These are phyloP conservation scores for Claviceps maximensis DNA, from an alignment of 2,329 filamentous ascomycete genomes.

Conservation along the genomic window DNA sequence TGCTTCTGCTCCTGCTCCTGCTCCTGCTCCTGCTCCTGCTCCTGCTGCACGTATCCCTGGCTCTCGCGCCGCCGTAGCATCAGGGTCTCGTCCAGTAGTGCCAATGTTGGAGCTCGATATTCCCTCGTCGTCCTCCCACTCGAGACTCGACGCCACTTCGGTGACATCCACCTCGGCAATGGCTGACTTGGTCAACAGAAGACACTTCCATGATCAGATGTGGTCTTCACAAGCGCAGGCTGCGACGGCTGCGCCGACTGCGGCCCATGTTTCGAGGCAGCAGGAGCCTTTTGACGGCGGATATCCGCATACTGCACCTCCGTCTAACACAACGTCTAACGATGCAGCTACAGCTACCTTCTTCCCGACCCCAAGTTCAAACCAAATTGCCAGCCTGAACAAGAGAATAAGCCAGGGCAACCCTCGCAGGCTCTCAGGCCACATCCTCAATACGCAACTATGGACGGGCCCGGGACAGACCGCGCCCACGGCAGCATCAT, in stretches of 20 bases:
- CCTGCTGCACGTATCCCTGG: neutral
- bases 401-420: slow-evolving; percentile 24
- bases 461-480: slow-evolving; percentile 1
- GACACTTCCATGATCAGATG: slow-evolving; percentile 25
- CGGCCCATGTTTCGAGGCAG: slow-evolving; percentile 6
- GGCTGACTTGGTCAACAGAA: slow-evolving; percentile 13
- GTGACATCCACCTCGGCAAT: slow-evolving; percentile 1
- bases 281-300: slow-evolving; percentile 14
- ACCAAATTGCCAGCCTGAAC: slow-evolving; percentile 26
- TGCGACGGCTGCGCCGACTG: slow-evolving; percentile 9
- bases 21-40: neutral
- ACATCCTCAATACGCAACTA: slow-evolving; percentile 16
- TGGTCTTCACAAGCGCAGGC: slow-evolving; percentile 29
- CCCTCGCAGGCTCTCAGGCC: slow-evolving; percentile 30
- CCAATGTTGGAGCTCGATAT: slow-evolving; percentile 17
- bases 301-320: slow-evolving; percentile 30
- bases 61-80: neutral
- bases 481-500: neutral
- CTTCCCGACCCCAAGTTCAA: slow-evolving; percentile 25
- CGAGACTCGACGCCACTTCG: slow-evolving; percentile 1
- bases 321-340: slow-evolving; percentile 17
- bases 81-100: slow-evolving; percentile 1
- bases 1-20: neutral
- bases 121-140: slow-evolving; percentile 10
- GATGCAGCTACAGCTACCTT: slow-evolving; percentile 21